phyloP scores from a whole-genome alignment of 2,329 filamentous ascomycete genomes.

The Mycosphaerella sp. region DNA sequence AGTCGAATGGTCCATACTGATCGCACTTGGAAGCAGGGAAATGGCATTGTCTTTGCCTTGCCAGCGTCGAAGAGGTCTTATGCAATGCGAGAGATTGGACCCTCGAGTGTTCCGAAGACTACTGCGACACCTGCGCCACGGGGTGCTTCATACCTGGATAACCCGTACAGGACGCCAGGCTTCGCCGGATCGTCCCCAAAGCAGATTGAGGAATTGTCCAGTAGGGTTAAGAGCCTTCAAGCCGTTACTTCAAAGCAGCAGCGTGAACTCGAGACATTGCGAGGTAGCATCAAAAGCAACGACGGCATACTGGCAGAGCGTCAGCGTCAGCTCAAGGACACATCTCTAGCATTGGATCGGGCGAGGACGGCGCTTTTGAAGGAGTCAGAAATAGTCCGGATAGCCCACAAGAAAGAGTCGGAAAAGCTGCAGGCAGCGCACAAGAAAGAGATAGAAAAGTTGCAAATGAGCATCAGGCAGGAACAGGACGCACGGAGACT shows the following conservation, averaged over 20 bases:
- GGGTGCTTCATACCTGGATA: background rate
- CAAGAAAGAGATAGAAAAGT: background rate
- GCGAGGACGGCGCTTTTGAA: background rate
- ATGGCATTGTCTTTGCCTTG: background rate
- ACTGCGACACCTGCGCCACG: background rate
- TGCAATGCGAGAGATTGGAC: background rate
- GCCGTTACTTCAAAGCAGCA: background rate
- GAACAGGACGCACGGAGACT: background rate
- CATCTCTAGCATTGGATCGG: background rate
- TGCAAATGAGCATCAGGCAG: background rate
- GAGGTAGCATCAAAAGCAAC: background rate
- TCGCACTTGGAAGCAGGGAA: background rate
- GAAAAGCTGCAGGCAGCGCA: background rate
- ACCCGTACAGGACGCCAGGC: background rate
- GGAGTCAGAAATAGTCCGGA: background rate
- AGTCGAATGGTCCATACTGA: constrained; percentile 4
- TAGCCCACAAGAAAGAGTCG: background rate
- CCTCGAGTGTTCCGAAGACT: background rate
- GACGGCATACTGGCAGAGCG: background rate
- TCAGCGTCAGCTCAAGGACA: background rate
- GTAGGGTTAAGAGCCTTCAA: background rate
- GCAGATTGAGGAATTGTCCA: background rate
- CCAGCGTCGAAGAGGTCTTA: constrained; percentile 5
- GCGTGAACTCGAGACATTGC: background rate
- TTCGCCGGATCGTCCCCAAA: background rate